These are phyloP conservation scores for Hippophae rhamnoides DNA, from an alignment of 306 rosid species.

Conservation along the genomic window DNA sequence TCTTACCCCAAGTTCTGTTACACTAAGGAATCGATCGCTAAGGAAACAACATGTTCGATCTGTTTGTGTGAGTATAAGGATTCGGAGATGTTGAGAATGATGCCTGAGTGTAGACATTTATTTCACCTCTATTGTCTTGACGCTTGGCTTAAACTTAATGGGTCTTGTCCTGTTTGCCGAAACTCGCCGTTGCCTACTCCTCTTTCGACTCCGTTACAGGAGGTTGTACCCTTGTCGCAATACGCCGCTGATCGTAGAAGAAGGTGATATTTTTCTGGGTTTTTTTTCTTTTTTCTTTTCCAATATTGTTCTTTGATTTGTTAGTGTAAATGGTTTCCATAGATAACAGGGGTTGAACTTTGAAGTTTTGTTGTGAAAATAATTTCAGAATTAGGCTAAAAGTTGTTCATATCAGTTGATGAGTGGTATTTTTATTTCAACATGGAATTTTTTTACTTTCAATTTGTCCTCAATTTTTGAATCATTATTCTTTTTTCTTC, in stretches of 20 bases:
- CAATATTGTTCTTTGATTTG: background rate
- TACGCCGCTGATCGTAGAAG: conserved; percentile 61
- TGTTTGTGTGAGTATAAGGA: conserved; percentile 80
- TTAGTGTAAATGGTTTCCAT: no score
- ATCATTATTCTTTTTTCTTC: no score
- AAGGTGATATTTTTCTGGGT: conserved; percentile 25
- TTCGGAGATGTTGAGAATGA: conserved; percentile 83
- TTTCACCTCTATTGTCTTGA: conserved; percentile 80
- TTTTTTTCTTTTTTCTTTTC: background rate
- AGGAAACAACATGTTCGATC: conserved; percentile 51
- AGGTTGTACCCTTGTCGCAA: conserved; percentile 76
- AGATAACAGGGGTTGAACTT: no score
- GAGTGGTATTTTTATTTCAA: no score
- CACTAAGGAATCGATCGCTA: conserved; percentile 17
- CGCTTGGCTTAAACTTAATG: conserved; percentile 83
- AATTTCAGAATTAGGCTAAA: no score
- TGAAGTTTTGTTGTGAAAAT: no score
- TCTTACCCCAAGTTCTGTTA: conserved; percentile 68
- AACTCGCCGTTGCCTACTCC: conserved; percentile 93
- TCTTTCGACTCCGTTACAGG: conserved; percentile 71
- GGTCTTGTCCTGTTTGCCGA: conserved; percentile 91
- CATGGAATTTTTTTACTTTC: no score
- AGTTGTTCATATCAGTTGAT: no score
- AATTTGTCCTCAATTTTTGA: no score
- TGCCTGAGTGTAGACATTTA: conserved; percentile 85